These are phyloP conservation scores for Microglena sp. DNA, from an alignment of 139 green algal genomes.

Conservation along the genomic window DNA sequence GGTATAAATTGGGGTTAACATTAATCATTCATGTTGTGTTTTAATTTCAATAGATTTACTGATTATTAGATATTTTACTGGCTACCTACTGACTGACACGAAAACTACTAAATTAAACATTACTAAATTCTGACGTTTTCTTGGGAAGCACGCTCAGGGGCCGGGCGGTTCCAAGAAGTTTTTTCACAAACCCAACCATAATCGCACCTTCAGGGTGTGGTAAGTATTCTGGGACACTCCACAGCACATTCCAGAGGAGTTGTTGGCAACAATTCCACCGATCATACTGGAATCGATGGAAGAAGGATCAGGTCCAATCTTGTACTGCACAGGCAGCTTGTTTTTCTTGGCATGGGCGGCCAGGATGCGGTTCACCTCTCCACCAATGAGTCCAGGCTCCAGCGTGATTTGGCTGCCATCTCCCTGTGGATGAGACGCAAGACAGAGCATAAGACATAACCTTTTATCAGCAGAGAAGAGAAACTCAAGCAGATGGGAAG, in stretches of 20 bases:
- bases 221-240: constrained; percentile 92
- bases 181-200: neutral
- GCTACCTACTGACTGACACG: too few relatives aligned
- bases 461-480: neutral
- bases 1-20: too few relatives aligned
- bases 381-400: constrained; percentile 88
- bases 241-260: constrained; percentile 97
- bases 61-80: too few relatives aligned
- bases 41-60: too few relatives aligned
- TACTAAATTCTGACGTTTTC: too few relatives aligned
- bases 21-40: too few relatives aligned
- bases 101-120: too few relatives aligned
- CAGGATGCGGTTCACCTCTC: constrained; percentile 89
- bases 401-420: constrained; percentile 88
- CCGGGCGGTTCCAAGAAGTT: too few relatives aligned
- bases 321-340: constrained; percentile 84
- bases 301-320: constrained; percentile 93
- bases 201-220: constrained; percentile 71
- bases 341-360: constrained; percentile 60
- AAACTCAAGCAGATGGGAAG: too few relatives aligned
- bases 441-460: neutral
- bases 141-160: too few relatives aligned
- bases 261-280: constrained; percentile 94
- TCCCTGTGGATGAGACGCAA: constrained; percentile 37
- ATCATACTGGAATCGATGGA: constrained; percentile 86